Base-by-base conservation (phyloP, 495 filamentous ascomycete genomes). In the Trypethelium eluteriae region DNA sequence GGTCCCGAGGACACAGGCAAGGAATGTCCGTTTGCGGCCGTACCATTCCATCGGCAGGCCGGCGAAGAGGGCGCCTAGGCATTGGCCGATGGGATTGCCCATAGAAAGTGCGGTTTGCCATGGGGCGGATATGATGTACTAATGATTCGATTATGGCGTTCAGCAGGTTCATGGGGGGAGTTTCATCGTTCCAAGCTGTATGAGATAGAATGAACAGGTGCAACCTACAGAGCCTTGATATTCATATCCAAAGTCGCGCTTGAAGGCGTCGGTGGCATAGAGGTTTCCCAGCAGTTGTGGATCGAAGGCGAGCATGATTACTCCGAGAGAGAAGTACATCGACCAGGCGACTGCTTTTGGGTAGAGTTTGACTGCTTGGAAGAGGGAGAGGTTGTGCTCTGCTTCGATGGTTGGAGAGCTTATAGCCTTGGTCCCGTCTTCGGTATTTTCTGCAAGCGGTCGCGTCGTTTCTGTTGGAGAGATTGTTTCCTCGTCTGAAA, bases 291-390 rank as follows among this genome's bases (percentile, higher is more conserved):
- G 62, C 11, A 73, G 69, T 62, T 73, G 71, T 7, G 71, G 71
- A 61, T 73, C 71, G 59, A 73, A 73, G 2, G 64, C 64, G 5
- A 67, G 14, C 68, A 70, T 70, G 25, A 70, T 62, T n/a, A 71
- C 68, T 10, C 70, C 70, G 0, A 71, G 18, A 7, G 4, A n/a
- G 62, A 71, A 71, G 62, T 69, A 69, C 36, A 69, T 14, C n/a
- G 44, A 62, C 70, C 70, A 71, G 2, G 75, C 80, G 63, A 84
- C 79, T 11, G 84, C 84, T 73, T 85, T 85, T 25, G 83, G 84
- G 66, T 86, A 86, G 50, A 82, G 72, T 59, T 74, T 76, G 63
- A 85, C 66, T 47, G 66, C 75, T 56, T 71, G 46, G 53, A 32
- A 39, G 14, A 78, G 65, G 36, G 64, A 68, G 47, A 78, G 68